These are phyloP conservation scores for Psilocybe mexicana DNA, from an alignment of 1,284 basidiomycete species.

Conservation along the genomic window DNA sequence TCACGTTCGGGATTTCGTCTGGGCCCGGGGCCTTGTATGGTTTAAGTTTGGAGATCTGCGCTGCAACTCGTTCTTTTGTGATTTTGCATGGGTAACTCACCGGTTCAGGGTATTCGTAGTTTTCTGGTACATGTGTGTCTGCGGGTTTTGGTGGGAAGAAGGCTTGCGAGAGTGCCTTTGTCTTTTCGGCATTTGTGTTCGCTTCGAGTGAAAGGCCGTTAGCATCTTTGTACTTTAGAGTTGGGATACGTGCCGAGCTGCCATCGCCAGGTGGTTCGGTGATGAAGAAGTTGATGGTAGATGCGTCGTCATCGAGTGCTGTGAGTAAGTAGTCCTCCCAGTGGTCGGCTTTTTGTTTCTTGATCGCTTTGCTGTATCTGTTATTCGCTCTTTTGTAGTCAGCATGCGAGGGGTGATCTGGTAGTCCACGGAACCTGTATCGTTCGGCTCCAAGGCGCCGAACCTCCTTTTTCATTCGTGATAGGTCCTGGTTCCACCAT, in stretches of 20 bases:
- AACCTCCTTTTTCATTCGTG: conserved; percentile 8
- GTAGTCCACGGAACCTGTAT: not conserved
- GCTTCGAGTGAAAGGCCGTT: not conserved
- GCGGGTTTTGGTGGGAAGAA: conserved; percentile 22
- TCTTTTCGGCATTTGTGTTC: conserved; percentile 17
- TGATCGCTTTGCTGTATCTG: not conserved
- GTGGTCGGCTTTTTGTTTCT: not conserved
- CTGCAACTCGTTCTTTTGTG: conserved; percentile 19
- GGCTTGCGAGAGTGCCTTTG: conserved; percentile 8
- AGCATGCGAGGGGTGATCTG: not conserved
- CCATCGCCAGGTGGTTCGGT: conserved; percentile 13
- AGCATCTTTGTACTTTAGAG: conserved; percentile 6
- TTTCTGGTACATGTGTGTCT: not conserved
- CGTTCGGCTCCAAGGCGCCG: not conserved
- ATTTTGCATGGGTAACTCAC: conserved; percentile 12
- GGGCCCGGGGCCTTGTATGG: conserved; percentile 33
- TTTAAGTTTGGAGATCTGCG: conserved; percentile 20
- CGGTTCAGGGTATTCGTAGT: conserved; percentile 25
- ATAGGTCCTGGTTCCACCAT: conserved; percentile 33
- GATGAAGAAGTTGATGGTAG: conserved; percentile 16
- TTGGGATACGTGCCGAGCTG: conserved; percentile 13
- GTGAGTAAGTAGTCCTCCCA: not conserved
- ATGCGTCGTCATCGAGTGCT: conserved; percentile 23
- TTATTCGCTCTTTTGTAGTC: not conserved
- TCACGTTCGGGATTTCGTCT: conserved; percentile 33